Conservation (phyloP, 176 grass and related monocot species). For the Poa pratensis region DNA sequence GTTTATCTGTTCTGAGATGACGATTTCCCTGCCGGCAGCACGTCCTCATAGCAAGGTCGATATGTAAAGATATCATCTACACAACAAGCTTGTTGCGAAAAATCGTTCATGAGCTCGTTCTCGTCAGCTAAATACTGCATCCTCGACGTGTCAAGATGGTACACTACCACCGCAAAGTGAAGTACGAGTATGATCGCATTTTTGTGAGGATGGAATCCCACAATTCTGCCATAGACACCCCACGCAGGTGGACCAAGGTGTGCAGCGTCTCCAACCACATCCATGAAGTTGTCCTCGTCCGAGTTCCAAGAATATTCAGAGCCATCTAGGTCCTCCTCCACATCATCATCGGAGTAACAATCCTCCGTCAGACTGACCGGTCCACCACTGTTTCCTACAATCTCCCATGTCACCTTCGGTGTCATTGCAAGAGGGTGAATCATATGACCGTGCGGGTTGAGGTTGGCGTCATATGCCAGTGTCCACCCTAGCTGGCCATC, state of each 20-base stretch:
- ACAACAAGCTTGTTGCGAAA: background rate
- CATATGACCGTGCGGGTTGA: background rate
- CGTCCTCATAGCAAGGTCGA: background rate
- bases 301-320: background rate
- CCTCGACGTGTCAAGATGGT: background rate
- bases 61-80: background rate
- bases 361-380: background rate
- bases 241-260: background rate
- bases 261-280: background rate
- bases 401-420: background rate
- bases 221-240: background rate
- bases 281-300: background rate
- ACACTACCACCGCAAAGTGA: background rate
- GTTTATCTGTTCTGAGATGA: background rate
- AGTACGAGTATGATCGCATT: background rate
- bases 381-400: background rate
- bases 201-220: background rate
- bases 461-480: background rate
- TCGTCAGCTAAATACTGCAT: background rate
- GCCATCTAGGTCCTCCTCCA: background rate
- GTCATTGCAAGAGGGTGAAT: background rate
- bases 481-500: constrained; percentile 4
- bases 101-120: background rate
- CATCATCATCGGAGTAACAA: background rate
- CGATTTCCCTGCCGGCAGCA: background rate